A percentile compares a stretch with the other conserved stretches of the same genome.
Evolutionary conservation across 169 alveolate genomes (phyloP).

Genomic region (Babesia caballi): DNA sequence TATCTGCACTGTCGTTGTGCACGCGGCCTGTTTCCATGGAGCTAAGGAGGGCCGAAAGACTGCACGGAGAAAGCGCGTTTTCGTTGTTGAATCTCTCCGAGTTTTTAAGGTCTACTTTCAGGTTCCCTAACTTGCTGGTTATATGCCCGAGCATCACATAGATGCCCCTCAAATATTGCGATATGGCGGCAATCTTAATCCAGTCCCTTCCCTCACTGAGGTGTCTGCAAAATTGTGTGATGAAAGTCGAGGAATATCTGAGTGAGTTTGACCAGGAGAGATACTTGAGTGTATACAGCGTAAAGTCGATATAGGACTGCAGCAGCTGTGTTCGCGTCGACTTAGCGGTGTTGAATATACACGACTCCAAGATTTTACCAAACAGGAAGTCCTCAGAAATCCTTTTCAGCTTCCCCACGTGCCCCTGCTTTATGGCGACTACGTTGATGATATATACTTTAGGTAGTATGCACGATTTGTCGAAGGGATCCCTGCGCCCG

Average conservation of each 20-base stretch:
- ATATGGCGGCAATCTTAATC: conserved; percentile 39
- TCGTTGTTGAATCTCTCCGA: conserved; percentile 12
- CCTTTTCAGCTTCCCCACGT: conserved; percentile 28
- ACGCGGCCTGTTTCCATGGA: background rate
- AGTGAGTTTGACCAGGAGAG: conserved; percentile 13
- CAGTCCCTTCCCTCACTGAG: conserved; percentile 20
- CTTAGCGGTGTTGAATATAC: conserved; percentile 50
- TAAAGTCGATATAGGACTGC: conserved; percentile 61
- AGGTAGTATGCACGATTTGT: conserved; percentile 3
- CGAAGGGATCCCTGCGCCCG: conserved; percentile 22
- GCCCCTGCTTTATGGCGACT: conserved; percentile 29
- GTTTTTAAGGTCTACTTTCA: conserved; percentile 3
- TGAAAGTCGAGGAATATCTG: conserved; percentile 50
- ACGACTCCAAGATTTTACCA: conserved; percentile 29
- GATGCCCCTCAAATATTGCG: conserved; percentile 42
- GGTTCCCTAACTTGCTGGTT: conserved; percentile 13
- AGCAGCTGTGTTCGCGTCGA: conserved; percentile 38
- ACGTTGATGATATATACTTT: conserved; percentile 50
- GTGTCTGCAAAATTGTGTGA: conserved; percentile 35
- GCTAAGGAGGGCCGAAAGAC: conserved; percentile 1
- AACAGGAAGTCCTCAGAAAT: conserved; percentile 31
- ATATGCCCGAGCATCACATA: conserved; percentile 36
- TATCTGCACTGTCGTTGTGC: background rate
- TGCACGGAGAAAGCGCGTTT: background rate
- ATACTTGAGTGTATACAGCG: conserved; percentile 38